Conservation (phyloP, 1,139 yeast species). For the Groenewaldozyma sp. region DNA sequence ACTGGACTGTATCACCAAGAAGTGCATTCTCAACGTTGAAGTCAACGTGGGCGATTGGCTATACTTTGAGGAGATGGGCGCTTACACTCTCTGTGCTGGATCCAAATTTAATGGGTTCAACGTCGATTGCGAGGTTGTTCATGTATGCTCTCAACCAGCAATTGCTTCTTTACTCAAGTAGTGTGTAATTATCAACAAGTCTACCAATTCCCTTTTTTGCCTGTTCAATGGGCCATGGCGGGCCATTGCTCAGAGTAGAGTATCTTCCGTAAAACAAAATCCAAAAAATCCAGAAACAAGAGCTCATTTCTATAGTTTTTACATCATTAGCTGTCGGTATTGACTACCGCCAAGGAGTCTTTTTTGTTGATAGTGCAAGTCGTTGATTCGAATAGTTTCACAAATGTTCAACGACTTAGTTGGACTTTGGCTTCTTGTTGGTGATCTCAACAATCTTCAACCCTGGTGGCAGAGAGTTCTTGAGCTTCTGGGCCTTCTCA, state of each 20-base stretch:
- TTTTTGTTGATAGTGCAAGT: no score
- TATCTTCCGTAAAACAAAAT: neutral
- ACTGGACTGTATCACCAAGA: constrained; percentile 66
- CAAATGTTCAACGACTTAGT: neutral
- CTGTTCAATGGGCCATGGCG: neutral
- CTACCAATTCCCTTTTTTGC: neutral
- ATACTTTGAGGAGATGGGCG: constrained; percentile 76
- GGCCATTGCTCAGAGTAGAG: neutral
- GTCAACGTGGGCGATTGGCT: constrained; percentile 88
- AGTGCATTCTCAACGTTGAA: constrained; percentile 44
- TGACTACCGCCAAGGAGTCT: no score
- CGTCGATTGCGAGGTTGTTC: constrained; percentile 49
- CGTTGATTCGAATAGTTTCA: no score
- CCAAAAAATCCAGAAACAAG: neutral
- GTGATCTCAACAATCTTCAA: constrained; percentile 51
- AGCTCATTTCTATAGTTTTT: neutral
- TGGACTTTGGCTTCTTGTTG: constrained; percentile 8
- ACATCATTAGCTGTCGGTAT: neutral
- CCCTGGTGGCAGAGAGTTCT: constrained; percentile 96
- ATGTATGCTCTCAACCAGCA: constrained; percentile 43
- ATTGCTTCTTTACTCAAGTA: neutral
- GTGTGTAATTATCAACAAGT: no score
- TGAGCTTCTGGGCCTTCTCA: constrained; percentile 96
- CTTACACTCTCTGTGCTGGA: constrained; percentile 89
- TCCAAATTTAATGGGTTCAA: constrained; percentile 82